Percentiles rank a stretch among this genome's conserved stretches.
phyloP scores from a whole-genome alignment of 192 early-diverging fungal genomes.

The Dissophora ornata region DNA sequence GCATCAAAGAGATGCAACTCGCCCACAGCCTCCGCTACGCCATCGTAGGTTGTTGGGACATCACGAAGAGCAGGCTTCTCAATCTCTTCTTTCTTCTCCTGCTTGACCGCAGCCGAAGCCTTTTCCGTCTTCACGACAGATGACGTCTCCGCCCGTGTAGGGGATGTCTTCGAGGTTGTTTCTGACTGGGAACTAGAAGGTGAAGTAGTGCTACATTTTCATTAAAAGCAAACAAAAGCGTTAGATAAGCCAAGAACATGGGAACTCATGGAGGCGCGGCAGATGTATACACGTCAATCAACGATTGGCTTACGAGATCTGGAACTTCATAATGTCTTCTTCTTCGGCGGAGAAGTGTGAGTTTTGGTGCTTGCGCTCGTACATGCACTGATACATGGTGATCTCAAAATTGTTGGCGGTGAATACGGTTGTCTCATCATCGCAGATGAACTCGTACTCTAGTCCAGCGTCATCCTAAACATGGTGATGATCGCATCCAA shows the following conservation, averaged over 20 bases:
- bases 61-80: slow-evolving; percentile 30
- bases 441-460: slow-evolving; percentile 62
- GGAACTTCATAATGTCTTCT: slow-evolving; percentile 63
- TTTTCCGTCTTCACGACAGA: slow-evolving; percentile 27
- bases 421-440: slow-evolving; percentile 47
- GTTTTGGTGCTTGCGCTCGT: slow-evolving; percentile 62
- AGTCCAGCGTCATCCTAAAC: slow-evolving; percentile 51
- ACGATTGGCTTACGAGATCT: slow-evolving; percentile 42
- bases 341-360: slow-evolving; percentile 62
- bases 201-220: background rate
- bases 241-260: background rate
- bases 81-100: slow-evolving; percentile 36
- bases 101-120: background rate
- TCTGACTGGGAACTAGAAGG: background rate
- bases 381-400: slow-evolving; percentile 75
- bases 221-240: background rate
- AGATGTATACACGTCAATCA: background rate
- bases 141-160: slow-evolving; percentile 7
- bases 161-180: slow-evolving; percentile 5
- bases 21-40: slow-evolving; percentile 59
- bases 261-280: background rate
- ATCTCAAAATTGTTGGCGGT: slow-evolving; percentile 66
- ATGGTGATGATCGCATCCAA: no score
- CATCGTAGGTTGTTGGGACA: slow-evolving; percentile 57
- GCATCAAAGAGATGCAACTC: slow-evolving; percentile 78